Percentiles rank a stretch among this genome's conserved stretches.
Evolutionary conservation across 108 stramenopile genomes (phyloP).

Genomic region (Asterionellopsis glacialis): DNA sequence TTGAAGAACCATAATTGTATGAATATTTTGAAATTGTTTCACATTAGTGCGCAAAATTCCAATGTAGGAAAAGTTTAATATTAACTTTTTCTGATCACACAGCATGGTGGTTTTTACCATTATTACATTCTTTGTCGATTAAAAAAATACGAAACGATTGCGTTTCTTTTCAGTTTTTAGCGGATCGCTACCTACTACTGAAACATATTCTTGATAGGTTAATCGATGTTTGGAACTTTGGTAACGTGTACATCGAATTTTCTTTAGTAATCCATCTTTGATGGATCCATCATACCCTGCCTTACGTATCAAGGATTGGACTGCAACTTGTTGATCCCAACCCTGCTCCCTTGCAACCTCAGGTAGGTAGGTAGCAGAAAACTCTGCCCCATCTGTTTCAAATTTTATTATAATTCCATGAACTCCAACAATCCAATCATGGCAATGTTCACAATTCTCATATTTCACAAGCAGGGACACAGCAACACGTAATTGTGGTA

Average conservation of each 20-base stretch:
- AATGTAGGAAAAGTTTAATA: too few species aligned
- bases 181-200: neutral
- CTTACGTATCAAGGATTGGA: slow-evolving; percentile 59
- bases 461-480: slow-evolving; percentile 71
- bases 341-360: slow-evolving; percentile 70
- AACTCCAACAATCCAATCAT: slow-evolving; percentile 72
- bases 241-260: slow-evolving; percentile 65
- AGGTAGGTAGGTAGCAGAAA: slow-evolving; percentile 66
- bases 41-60: too few species aligned
- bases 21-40: too few species aligned
- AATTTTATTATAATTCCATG: slow-evolving; percentile 78
- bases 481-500: slow-evolving; percentile 51
- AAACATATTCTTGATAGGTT: slow-evolving; percentile 59
- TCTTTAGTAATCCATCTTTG: slow-evolving; percentile 21
- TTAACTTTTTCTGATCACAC: too few species aligned
- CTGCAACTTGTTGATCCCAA: slow-evolving; percentile 51
- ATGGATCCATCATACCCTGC: slow-evolving; percentile 59
- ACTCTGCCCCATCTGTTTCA: slow-evolving; percentile 11
- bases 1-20: too few species aligned
- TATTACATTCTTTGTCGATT: too few species aligned
- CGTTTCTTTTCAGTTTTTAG: neutral
- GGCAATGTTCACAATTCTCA: slow-evolving; percentile 49
- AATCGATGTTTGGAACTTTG: slow-evolving; percentile 61
- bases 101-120: too few species aligned
- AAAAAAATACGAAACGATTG: neutral